Base-by-base conservation (phyloP, 2,329 filamentous ascomycete genomes). In the Penicillium hordei region DNA sequence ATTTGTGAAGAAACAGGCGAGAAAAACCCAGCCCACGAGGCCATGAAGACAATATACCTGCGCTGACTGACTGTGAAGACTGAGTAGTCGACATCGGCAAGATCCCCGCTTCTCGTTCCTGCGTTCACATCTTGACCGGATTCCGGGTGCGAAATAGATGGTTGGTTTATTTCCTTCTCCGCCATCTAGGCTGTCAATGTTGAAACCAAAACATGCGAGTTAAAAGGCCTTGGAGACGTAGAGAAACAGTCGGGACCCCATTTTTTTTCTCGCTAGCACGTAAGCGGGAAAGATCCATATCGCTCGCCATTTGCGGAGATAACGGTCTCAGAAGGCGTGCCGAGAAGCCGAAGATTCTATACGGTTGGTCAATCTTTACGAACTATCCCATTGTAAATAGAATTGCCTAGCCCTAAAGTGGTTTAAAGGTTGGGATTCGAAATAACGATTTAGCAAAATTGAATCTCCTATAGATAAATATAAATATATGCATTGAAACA, bases 1-100 rank as follows among this genome's bases (percentile, higher is more conserved):
- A 79, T 79, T 59, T 77, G 76, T 9, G 76, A 73, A 4, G 76
- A 76, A 1, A 81, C 67, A 0, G 77, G 76, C n/a, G 76, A 77
- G 65, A 80, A 79, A 57, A 79, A 72, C 23, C 65, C 68, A n/a
- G 68, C 68, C 66, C 68, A 70, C 39, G 56, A 68, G 13, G 67
- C 68, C 60, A 68, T 65, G 36, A 70, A 66, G 39, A 71, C 62
- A 36, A 71, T 69, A 44, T 59, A 68, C 15, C 65, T 57, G 42
- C 65, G 65, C 55, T 75, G 70, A 40, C 60, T 60, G 17, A 49
- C 59, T 19, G 68, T 70, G 59, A 76, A 76, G 48, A 72, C 62
- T 3, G 72, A 73, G 50, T 74, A 72, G 45, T 64, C 66, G 17
- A 67, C 65, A 58, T 64, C 55, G 25, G 52, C 58, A 29, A 51